phyloP scores from a whole-genome alignment of 1,284 basidiomycete species.

The Ustilago vetiveriae region DNA sequence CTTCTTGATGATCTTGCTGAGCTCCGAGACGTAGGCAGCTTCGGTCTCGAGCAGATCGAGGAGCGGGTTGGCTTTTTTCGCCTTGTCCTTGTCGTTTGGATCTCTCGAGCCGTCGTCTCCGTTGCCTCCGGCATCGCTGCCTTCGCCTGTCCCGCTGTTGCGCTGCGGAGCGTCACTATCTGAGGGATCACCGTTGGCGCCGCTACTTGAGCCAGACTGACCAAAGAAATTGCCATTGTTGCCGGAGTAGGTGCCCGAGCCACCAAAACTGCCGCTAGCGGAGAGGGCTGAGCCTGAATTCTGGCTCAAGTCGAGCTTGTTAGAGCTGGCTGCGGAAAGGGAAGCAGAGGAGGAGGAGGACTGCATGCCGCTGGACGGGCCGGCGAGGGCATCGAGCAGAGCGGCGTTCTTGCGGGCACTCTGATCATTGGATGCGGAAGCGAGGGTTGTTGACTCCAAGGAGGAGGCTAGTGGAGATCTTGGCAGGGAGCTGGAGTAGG shows the following conservation, averaged over 20 bases:
- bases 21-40: slow-evolving; percentile 87
- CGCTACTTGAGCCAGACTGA: slow-evolving; percentile 4
- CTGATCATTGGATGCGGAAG: slow-evolving; percentile 3
- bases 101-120: slow-evolving; percentile 28
- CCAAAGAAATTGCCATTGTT: slow-evolving; percentile 12
- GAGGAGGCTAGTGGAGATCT: slow-evolving; percentile 11
- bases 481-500: slow-evolving; percentile 6
- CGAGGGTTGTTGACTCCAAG: neutral
- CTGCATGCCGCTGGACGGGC: slow-evolving; percentile 14
- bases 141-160: slow-evolving; percentile 22
- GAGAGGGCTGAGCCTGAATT: slow-evolving; percentile 23
- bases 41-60: slow-evolving; percentile 93
- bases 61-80: slow-evolving; percentile 75
- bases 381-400: slow-evolving; percentile 28
- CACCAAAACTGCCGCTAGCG: slow-evolving; percentile 18
- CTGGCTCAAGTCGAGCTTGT: slow-evolving; percentile 27
- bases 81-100: slow-evolving; percentile 33
- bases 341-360: slow-evolving; percentile 12
- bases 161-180: slow-evolving; percentile 17
- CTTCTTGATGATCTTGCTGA: slow-evolving; percentile 92
- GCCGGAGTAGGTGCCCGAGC: slow-evolving; percentile 16
- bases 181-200: slow-evolving; percentile 2
- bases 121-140: slow-evolving; percentile 26
- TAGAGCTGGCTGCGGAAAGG: slow-evolving; percentile 11
- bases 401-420: slow-evolving; percentile 21